Evolutionary conservation across 106 monocot species (phyloP), one percentile per base, ranked within the genome.

Genomic region (Acorus gramineus): DNA sequence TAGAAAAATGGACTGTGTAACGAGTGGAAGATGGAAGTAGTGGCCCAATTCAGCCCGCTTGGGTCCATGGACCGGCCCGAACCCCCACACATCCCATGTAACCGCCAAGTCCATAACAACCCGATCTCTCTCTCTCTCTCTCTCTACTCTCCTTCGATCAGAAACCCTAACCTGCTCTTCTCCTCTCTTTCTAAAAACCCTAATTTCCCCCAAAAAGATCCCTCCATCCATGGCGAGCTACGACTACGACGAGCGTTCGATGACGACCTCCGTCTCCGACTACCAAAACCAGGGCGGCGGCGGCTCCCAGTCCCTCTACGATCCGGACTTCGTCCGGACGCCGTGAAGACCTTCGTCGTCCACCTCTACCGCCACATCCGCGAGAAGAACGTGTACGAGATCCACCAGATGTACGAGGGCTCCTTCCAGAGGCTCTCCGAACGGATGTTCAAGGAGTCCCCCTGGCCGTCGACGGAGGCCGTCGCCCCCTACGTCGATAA

Each of bases 301-400:
- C 49, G 42, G 62, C 13, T 60, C 48, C 42, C 76, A 11, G 71
- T 9, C 46, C 61, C 47, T 54, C 7, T 90, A 90, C 77, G 95
- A 96, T 52, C 90, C 90, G 11, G 87, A 85, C 80, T 96, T 85
- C 80, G 95, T 96, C 46, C 95, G 2, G 95, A 96, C 73, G 62
- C 95, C 7, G 95, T 96, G 60, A 96, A 85, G 82, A 96, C 95
- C 8, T 96, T 96, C 81, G 87, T 90, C 4, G 90, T 77, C 9
- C 95, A 96, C 71, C 87, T 96, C 61, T 96, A 96, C 76, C 86
- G 95, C 53, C 76, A 96, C 72, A 90, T 96, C 73, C 90, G 95
- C 11, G 95, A 96, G 64, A 87, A 87, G 73, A 96, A 96, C 71
- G 95, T 90, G 11, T 96, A 87, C 82, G 95, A 96, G 90, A 96